Conservation (phyloP, 805 yeast species). For the Candida sphagnicola region DNA sequence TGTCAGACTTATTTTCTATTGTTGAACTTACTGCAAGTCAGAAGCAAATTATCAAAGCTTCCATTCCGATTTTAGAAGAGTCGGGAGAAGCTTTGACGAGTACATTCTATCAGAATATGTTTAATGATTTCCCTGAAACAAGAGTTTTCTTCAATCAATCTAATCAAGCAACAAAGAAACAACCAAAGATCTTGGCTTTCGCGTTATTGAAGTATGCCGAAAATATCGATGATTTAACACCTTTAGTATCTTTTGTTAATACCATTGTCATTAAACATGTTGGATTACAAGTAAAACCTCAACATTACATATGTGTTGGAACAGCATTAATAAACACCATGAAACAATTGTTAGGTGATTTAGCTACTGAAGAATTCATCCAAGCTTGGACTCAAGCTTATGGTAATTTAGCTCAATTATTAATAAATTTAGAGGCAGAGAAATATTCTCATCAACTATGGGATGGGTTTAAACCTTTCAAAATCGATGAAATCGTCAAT, state of each 20-base stretch:
- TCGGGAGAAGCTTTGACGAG: conserved; percentile 54
- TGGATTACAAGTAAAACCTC: conserved; percentile 58
- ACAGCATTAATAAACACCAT: conserved; percentile 51
- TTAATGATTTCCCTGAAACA: conserved; percentile 49
- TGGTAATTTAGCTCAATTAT: conserved; percentile 54
- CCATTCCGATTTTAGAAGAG: conserved; percentile 54
- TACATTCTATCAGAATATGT: conserved; percentile 53
- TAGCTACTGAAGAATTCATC: conserved; percentile 57
- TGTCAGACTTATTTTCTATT: conserved; percentile 14
- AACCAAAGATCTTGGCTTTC: conserved; percentile 62
- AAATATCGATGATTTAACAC: conserved; percentile 55
- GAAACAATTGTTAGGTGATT: conserved; percentile 43
- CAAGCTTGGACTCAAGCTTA: conserved; percentile 68
- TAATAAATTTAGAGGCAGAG: conserved; percentile 52
- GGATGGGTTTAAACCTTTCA: conserved; percentile 56
- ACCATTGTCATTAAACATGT: conserved; percentile 64
- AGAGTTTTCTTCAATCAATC: conserved; percentile 57
- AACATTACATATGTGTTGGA: conserved; percentile 68
- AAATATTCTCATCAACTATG: conserved; percentile 44
- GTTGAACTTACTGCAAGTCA: conserved; percentile 27
- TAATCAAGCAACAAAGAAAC: conserved; percentile 51
- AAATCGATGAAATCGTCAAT: conserved; percentile 33
- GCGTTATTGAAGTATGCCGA: conserved; percentile 60
- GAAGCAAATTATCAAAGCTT: conserved; percentile 35
- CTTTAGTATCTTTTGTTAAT: conserved; percentile 49